phyloP scores from a whole-genome alignment of 106 monocot species.

The Alisma plantagoaquatica region DNA sequence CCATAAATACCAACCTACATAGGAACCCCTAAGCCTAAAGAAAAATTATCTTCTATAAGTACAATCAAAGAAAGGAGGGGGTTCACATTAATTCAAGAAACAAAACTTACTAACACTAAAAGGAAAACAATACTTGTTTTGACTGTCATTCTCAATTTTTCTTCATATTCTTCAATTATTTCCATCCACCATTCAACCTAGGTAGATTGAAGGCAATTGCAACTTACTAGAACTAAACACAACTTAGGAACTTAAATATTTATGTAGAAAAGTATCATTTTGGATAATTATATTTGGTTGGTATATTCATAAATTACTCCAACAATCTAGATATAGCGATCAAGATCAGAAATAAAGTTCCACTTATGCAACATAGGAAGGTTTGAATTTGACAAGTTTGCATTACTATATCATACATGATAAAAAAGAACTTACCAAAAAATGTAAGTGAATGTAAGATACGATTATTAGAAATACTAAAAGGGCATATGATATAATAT shows the following conservation, averaged over 20 bases:
- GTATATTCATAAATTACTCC: conserved; percentile 96
- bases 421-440: neutral
- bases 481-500: neutral
- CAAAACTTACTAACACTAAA: conserved; percentile 51
- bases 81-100: neutral
- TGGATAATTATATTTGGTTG: conserved; percentile 67
- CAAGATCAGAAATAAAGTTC: conserved; percentile 94
- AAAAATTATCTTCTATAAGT: neutral
- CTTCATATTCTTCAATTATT: conserved; percentile 83
- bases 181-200: conserved; percentile 97
- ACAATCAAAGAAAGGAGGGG: neutral
- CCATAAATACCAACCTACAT: conserved; percentile 91
- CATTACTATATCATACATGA: conserved; percentile 60
- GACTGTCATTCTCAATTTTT: conserved; percentile 37
- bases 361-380: conserved; percentile 77
- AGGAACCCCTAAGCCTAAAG: conserved; percentile 7
- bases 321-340: conserved; percentile 93
- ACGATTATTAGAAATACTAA: neutral
- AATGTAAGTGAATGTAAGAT: neutral
- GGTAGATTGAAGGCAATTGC: neutral
- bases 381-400: conserved; percentile 69
- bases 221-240: neutral
- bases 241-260: neutral
- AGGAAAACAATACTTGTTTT: conserved; percentile 51
- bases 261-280: neutral